Base-by-base conservation (phyloP, 2,329 filamentous ascomycete species). In the Nothomitra cinnamomea region DNA sequence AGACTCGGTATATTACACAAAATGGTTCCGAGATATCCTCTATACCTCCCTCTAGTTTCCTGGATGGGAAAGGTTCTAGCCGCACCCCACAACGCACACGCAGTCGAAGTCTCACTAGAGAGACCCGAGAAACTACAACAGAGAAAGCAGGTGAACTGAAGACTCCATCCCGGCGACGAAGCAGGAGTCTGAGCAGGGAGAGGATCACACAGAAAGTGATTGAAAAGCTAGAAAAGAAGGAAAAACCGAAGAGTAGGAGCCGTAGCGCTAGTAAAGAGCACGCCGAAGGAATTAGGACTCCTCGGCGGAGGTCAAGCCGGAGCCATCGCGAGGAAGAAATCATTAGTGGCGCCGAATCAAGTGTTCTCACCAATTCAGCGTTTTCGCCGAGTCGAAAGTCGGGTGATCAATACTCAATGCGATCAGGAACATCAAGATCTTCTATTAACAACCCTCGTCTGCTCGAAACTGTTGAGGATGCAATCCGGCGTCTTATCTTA, bases 381-480 rank as follows among this genome's bases (percentile, higher is more conserved):
- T 63, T 77, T 54, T 72, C 70, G 55, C 65, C 70, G 10, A 77
- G 76, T 59, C 72, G 73, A 36, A 72, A 71, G 57, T 78, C 76
- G 41, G 72, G 70, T 15, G 75, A 79, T 60, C 69, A 73, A 53
- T 73, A 76, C 56, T 83, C 80, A 7, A 75, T 77, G 58, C 72
- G 72, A 38, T 80, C 78, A 28, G 75, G 74, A 36, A 73, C 71
- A 35, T 78, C 76, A 17, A 76, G 76, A 1, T 86, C 87, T 2
- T 90, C 86, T 0, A 86, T 94, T 65, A 94, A 94, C 68, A 95
- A 95, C 62, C 89, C 89, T 0, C 92, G 87, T 63, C 71, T 95
- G 1, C 75, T 95, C 1, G 86, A 92, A 62, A 92, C 88, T 0
- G 89, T 95, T 2, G 89, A 95, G 68, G 88, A 95, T 68, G 88